phyloP scores from a whole-genome alignment of 1,139 yeast species.

The Taphrina sp. region DNA sequence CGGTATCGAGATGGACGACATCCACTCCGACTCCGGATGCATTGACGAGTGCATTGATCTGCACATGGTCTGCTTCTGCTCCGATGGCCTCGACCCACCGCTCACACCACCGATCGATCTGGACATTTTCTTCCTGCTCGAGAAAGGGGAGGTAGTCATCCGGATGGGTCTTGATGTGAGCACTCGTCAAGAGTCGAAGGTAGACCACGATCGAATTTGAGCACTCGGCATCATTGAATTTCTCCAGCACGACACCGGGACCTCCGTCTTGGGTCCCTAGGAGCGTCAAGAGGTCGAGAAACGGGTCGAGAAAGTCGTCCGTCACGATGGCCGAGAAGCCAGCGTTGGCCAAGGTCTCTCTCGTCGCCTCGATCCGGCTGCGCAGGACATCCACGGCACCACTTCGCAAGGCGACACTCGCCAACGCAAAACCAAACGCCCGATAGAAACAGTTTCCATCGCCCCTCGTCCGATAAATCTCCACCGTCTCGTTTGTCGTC shows the following conservation, averaged over 20 bases:
- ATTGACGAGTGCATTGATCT: conserved; percentile 39
- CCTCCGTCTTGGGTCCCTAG: conserved; percentile 4
- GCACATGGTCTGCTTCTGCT: conserved; percentile 40
- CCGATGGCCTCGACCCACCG: conserved; percentile 39
- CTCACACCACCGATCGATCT: conserved; percentile 37
- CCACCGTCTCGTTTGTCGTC: conserved; percentile 3
- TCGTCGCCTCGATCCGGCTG: not conserved
- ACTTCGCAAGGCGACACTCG: not conserved
- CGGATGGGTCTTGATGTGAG: conserved; percentile 38
- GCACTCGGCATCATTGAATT: conserved; percentile 35
- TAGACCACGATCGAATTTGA: conserved; percentile 39
- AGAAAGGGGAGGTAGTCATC: conserved; percentile 39
- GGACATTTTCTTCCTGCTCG: conserved; percentile 24
- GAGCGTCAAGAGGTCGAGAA: no score
- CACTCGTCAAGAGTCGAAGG: conserved; percentile 39
- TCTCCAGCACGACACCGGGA: conserved; percentile 20
- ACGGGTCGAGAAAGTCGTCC: conserved; percentile 38
- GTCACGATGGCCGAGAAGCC: conserved; percentile 39
- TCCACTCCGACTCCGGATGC: conserved; percentile 35
- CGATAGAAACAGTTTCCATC: conserved; percentile 39
- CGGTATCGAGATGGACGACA: conserved; percentile 30
- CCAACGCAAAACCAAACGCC: conserved; percentile 17
- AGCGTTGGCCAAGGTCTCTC: conserved; percentile 35
- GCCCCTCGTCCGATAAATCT: conserved; percentile 36
- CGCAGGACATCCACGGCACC: no score